Evolutionary conservation across 163 green algal species (phyloP).

Genomic region (Scenedesmus sp.): DNA sequence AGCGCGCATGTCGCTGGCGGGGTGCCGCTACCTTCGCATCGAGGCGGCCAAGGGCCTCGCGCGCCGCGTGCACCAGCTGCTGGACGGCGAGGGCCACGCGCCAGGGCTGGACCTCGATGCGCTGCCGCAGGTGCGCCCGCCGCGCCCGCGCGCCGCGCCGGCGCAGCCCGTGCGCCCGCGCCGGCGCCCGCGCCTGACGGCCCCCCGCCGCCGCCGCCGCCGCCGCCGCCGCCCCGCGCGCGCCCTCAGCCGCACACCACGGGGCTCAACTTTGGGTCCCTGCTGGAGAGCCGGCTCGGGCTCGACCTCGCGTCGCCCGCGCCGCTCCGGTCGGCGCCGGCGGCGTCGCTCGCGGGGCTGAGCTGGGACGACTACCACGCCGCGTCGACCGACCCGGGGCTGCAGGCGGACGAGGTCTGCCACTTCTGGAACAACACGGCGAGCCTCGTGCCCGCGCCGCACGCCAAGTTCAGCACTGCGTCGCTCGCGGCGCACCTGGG

Average conservation of each 20-base stretch:
- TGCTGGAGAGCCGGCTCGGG: conserved; percentile 13
- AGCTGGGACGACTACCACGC: conserved; percentile 1
- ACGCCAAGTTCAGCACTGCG: conserved; percentile 23
- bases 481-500: conserved; percentile 5
- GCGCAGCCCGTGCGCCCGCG: too few species aligned
- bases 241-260: conserved; percentile 9
- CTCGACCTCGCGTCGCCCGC: conserved; percentile 15
- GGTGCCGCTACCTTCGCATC: conserved; percentile 30
- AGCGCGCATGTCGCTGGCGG: not conserved
- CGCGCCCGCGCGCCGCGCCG: too few species aligned
- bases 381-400: not conserved
- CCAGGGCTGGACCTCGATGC: too few species aligned
- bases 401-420: not conserved
- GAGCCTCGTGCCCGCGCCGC: conserved; percentile 1
- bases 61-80: too few species aligned
- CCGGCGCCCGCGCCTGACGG: too few species aligned
- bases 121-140: too few species aligned
- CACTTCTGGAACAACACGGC: conserved; percentile 1
- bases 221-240: too few species aligned
- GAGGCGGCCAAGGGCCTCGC: not conserved
- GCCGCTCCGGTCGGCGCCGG: not conserved
- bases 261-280: conserved; percentile 14
- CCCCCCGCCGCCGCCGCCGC: too few species aligned
- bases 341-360: not conserved
- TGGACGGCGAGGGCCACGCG: too few species aligned